Evolutionary conservation across 1,139 yeast species (phyloP), one percentile per base, ranked within the genome.

Genomic region (Spencermartinsiella ligniputridi): DNA sequence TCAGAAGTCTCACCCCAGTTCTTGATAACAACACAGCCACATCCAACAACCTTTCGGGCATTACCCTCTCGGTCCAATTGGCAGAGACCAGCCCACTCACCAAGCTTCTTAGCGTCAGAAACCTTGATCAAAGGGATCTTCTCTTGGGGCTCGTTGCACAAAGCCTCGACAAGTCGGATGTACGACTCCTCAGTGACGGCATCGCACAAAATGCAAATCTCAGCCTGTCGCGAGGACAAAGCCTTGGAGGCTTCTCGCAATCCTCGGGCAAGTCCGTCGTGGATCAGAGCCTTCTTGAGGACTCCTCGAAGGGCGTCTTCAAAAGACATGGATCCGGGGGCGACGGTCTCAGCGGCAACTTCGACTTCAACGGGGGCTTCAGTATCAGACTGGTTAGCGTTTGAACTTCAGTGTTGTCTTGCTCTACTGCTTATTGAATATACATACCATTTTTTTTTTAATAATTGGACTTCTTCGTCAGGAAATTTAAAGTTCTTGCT

Each of bases 61-160:
- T 90, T 89, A 78, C 98, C 99, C 69, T 92, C 98, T 80, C 96
- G 89, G 95, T 92, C 98, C 69, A 92, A 84, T 79, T 89, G 92
- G 80, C 97, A 94, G 66, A 92, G 83, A 83, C 99, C 99, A 69
- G 97, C 98, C 99, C 98, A 92, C 81, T 92, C 97, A 82, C 99
- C 99, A 71, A 92, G 85, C 80, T 88, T 88, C 85, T 92, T 92
- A 71, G 97, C 96, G 72, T 94, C 98, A 64, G 97, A 88, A 64
- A 92, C 97, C 86, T 92, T 92, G 83, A 94, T 86, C 75, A 92
- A 82, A 68, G 98, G 97, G 65, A 92, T 88, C 79, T 88, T 88
- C 76, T 83, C 82, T 72, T 88, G 95, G 70, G 95, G 88, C 76
- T 88, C 96, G 80, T 89, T 88, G 79, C 97, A 90, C 70, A 92